Evolutionary conservation across 306 rosid genomes (phyloP), one percentile per base, ranked within the genome.

Genomic region (Sindora glabra): DNA sequence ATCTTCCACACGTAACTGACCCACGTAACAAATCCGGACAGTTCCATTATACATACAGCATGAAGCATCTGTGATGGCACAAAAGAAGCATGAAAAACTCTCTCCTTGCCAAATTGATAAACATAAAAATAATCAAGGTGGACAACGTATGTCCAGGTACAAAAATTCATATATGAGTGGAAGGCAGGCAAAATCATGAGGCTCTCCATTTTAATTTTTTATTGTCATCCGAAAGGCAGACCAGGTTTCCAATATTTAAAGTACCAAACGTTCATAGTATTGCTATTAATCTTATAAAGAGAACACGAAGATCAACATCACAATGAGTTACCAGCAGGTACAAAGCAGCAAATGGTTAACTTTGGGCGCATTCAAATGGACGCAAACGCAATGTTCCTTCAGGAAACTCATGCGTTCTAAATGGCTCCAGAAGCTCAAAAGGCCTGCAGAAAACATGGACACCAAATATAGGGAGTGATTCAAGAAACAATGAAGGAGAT

Each of bases 321-420:
- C 3, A 34, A 44, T 38, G 12, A 57, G 30, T 67, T 51, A 76
- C 71, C 38, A 18, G 52, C 68, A 48, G 49, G 52, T 56, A 27
- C 29, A 29, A 59, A 47, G 33, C 37, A 52, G 39, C 62, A 44
- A 62, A 52, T 48, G 59, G 59, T 83, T 80, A 94, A 82, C 89
- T 86, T 76, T 94, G 99, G 25, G 97, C 84, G 58, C 99, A 94
- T 79, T 89, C 97, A 73, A 92, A 92, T 19, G 99, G 99, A 66
- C 86, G 97, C 80, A 89, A 54, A 72, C 81, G 97, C 76, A 89
- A 52, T 26, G 83, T 67, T 63, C 99, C 99, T 80, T 94, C 99
- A n/a, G 83, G 73, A 61, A 86, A 84, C 41, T 89, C 99, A 1
- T 80, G 94, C 89, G 80, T 89, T 51, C 95, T 80, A 77, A 89